Evolutionary conservation across 352 stramenopile genomes (phyloP).

Genomic region (Peronospora destructor): DNA sequence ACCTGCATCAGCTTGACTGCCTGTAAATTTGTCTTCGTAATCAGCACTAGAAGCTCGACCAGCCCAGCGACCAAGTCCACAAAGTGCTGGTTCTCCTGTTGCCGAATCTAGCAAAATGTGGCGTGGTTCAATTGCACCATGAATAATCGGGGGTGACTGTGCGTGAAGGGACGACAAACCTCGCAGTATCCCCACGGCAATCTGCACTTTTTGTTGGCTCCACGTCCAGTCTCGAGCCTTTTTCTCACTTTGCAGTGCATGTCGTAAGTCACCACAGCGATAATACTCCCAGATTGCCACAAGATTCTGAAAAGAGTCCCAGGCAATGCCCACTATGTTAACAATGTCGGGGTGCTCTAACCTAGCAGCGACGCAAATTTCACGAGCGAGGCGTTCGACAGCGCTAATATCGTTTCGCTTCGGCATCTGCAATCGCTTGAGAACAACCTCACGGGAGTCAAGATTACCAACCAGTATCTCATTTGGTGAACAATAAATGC

Average conservation of each 20-base stretch:
- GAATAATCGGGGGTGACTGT: constrained; percentile 33
- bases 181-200: constrained; percentile 38
- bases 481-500: constrained; percentile 7
- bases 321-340: constrained; percentile 46
- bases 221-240: constrained; percentile 34
- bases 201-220: constrained; percentile 39
- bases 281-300: constrained; percentile 42
- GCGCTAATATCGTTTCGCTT: constrained; percentile 40
- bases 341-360: constrained; percentile 56
- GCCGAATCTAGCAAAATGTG: constrained; percentile 41
- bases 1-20: constrained; percentile 21
- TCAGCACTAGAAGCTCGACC: constrained; percentile 11
- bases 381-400: constrained; percentile 45
- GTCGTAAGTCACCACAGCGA: constrained; percentile 36
- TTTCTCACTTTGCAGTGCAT: constrained; percentile 17
- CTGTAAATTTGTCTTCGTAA: constrained; percentile 10
- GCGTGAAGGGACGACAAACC: constrained; percentile 47
- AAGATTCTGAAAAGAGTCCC: constrained; percentile 54
- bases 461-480: constrained; percentile 42
- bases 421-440: constrained; percentile 38
- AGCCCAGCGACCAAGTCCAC: constrained; percentile 38
- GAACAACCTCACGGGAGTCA: constrained; percentile 28
- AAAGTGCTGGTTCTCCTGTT: constrained; percentile 40
- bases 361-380: constrained; percentile 48
- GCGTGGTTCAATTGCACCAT: constrained; percentile 47